Evolutionary conservation across 805 yeast genomes (phyloP), one percentile per base, ranked within the genome.

Genomic region (Zygoascus flipseniorum): DNA sequence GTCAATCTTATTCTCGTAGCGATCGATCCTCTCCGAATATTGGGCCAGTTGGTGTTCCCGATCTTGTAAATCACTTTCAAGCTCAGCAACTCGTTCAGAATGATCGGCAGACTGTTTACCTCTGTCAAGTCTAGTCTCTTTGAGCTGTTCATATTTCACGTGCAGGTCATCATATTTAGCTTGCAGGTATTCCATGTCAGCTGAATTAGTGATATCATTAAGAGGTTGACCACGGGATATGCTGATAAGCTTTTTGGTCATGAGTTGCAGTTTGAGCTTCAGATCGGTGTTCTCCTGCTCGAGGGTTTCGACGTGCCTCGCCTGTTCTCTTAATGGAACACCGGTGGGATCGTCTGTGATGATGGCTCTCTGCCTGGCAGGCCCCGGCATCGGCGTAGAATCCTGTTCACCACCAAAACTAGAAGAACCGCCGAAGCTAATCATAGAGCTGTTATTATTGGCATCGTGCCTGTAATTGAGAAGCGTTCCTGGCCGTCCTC

Each of bases 1-100:
- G 8, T 48, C 54, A 32, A 46, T 48, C 39, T 31, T 31, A 5
- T 10, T 31, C 19, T 39, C 66, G 48, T 52, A 42, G 32, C 19
- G 44, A 28, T 42, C 42, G 18, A 45, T 28, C 54, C 42, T n/a
- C 26, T 44, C 50, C 23, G 41, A n/a, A 39, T 23, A 18, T 20
- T 31, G n/a, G 18, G 52, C 31, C 51, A 20, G 19, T 31, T 50
- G 48, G 11, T 44, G 49, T 28, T 54, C 50, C 6, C 47, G 44
- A 5, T 39, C 55, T 11, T 39, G 43, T 18, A 31, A 20, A 35
- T 55, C 54, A 3, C 51, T 65, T 54, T 72, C 75, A 39, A 75
- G 69, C 11, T 69, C 67, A 10, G 76, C 76, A 13, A 79, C 56
- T 49, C 65, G 64, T 50, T 71, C 64, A 45, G 78, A 53, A 13